These are phyloP conservation scores for Ogataea ganodermae DNA, from an alignment of 805 yeast genomes.

Conservation along the genomic window DNA sequence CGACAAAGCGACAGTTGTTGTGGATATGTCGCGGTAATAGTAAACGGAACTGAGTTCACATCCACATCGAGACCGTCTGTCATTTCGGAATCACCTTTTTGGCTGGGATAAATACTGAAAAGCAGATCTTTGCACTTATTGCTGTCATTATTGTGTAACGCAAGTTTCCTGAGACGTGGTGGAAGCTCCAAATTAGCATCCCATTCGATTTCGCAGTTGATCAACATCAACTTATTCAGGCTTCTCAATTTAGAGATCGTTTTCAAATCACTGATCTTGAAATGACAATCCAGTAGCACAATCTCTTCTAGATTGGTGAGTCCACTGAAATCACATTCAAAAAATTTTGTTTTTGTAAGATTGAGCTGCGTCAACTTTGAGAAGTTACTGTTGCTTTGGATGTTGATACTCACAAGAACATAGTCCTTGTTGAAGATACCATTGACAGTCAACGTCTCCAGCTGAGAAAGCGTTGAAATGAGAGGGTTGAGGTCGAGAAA, in stretches of 20 bases:
- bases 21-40: background rate
- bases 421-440: slow-evolving; percentile 11
- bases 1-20: slow-evolving; percentile 11
- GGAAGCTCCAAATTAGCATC: slow-evolving; percentile 23
- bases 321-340: slow-evolving; percentile 14
- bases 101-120: slow-evolving; percentile 5
- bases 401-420: slow-evolving; percentile 1
- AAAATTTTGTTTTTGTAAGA: slow-evolving; percentile 18
- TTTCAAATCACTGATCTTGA: slow-evolving; percentile 11
- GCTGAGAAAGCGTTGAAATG: slow-evolving; percentile 9
- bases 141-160: slow-evolving; percentile 21
- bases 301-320: slow-evolving; percentile 17
- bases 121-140: slow-evolving; percentile 21
- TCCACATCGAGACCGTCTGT: slow-evolving; percentile 10
- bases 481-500: slow-evolving; percentile 16
- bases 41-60: slow-evolving; percentile 19
- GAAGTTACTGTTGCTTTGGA: background rate
- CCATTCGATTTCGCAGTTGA: slow-evolving; percentile 27
- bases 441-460: slow-evolving; percentile 20
- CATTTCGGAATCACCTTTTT: background rate
- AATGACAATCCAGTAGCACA: slow-evolving; percentile 22
- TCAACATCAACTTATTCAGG: slow-evolving; percentile 15
- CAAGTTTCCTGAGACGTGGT: slow-evolving; percentile 14
- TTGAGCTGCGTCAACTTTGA: slow-evolving; percentile 13
- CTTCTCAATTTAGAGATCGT: slow-evolving; percentile 12